phyloP scores from a whole-genome alignment of 306 rosid species.

The Prunus mira region DNA sequence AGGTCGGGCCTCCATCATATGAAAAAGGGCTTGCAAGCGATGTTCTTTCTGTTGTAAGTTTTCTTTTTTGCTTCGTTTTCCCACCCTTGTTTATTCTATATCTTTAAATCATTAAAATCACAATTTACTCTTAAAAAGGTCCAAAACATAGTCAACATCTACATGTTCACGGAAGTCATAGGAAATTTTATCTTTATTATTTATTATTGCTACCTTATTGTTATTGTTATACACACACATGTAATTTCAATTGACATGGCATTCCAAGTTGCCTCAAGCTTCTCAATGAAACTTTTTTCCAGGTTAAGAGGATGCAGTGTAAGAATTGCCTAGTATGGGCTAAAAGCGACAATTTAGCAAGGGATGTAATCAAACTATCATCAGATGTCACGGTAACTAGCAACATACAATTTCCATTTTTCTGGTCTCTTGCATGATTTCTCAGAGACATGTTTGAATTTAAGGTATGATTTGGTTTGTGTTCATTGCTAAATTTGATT shows the following conservation, averaged over 20 bases:
- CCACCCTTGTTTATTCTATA: conserved; percentile 12
- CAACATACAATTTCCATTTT: not conserved
- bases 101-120: not conserved
- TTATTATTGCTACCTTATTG: not conserved
- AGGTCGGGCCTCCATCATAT: conserved; percentile 81
- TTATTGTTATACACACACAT: not conserved
- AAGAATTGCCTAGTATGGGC: conserved; percentile 81
- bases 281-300: conserved; percentile 26
- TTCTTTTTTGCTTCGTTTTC: conserved; percentile 18
- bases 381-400: conserved; percentile 53
- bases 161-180: not conserved
- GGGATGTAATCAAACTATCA: conserved; percentile 74
- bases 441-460: not conserved
- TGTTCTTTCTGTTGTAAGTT: conserved; percentile 75
- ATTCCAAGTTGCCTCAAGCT: conserved; percentile 13
- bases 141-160: not conserved
- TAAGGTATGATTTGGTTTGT: not conserved
- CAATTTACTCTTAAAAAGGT: not conserved
- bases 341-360: conserved; percentile 74
- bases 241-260: not conserved
- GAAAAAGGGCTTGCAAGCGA: conserved; percentile 82
- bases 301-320: conserved; percentile 70
- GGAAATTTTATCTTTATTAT: not conserved
- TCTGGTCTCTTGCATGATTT: not conserved
- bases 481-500: not conserved